A percentile compares a stretch with the other conserved stretches of the same genome.
Evolutionary conservation across 1,284 basidiomycete species (phyloP).

Genomic region (Ustilago hordei): DNA sequence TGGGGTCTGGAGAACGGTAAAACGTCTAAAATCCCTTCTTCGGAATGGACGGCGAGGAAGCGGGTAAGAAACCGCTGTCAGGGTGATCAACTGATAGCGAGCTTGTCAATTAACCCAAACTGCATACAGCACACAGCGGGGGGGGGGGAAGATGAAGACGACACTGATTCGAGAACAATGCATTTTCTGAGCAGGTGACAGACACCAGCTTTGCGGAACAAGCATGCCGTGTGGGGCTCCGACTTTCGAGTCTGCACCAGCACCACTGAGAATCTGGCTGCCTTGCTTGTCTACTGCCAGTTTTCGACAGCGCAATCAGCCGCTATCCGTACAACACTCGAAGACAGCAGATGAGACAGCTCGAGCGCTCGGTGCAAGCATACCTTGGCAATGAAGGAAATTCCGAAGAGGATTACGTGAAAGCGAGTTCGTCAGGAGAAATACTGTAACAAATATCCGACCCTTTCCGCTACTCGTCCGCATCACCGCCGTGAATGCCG

Average conservation of each 20-base stretch:
- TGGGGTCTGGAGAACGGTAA: not conserved
- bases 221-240: not conserved
- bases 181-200: not conserved
- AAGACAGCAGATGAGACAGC: no score
- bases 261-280: not conserved
- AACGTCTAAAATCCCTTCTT: slow-evolving; percentile 6
- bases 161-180: not conserved
- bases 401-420: slow-evolving; percentile 14
- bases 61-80: not conserved
- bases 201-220: not conserved
- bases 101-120: not conserved
- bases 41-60: not conserved
- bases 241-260: not conserved
- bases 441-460: not conserved
- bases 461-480: slow-evolving; percentile 2
- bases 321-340: not conserved
- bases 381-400: not conserved
- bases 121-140: no score
- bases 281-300: not conserved
- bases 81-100: not conserved
- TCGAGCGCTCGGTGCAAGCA: slow-evolving; percentile 1
- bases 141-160: no score
- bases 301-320: not conserved
- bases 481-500: slow-evolving; percentile 7
- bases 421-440: slow-evolving; percentile 15